A percentile compares a stretch with the other conserved stretches of the same genome.
These are phyloP conservation scores for Peronospora tabacina DNA, from an alignment of 352 stramenopile species.

Conservation along the genomic window DNA sequence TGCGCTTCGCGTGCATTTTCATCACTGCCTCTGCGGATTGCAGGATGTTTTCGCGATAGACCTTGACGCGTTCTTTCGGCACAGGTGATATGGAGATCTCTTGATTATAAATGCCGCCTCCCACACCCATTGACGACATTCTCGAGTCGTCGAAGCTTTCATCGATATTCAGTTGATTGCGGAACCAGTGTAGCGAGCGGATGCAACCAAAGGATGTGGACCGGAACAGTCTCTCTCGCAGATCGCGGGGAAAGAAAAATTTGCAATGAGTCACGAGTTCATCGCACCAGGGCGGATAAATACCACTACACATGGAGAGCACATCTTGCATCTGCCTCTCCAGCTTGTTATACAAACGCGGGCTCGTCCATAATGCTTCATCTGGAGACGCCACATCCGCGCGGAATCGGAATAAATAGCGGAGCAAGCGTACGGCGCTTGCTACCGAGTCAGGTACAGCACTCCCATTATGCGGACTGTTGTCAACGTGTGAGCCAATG, in stretches of 20 bases:
- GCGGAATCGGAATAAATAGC: constrained; percentile 50
- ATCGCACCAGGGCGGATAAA: constrained; percentile 78
- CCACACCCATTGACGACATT: constrained; percentile 16
- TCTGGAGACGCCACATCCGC: constrained; percentile 18
- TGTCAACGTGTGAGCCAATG: constrained; percentile 7
- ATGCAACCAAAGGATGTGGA: constrained; percentile 76
- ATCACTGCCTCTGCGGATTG: constrained; percentile 70
- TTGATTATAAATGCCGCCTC: constrained; percentile 55
- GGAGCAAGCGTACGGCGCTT: constrained; percentile 47
- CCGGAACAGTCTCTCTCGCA: constrained; percentile 66
- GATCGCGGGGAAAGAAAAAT: constrained; percentile 72
- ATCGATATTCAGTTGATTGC: constrained; percentile 56
- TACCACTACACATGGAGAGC: constrained; percentile 72
- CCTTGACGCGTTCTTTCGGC: constrained; percentile 82
- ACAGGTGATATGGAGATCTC: constrained; percentile 79
- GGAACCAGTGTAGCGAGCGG: constrained; percentile 76
- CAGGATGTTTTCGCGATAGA: constrained; percentile 67
- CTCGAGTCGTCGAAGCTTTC: constrained; percentile 18
- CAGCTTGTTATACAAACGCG: constrained; percentile 73
- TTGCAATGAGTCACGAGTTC: constrained; percentile 63
- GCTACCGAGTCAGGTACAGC: constrained; percentile 29
- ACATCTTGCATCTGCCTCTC: constrained; percentile 75
- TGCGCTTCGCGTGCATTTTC: constrained; percentile 81
- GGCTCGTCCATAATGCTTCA: constrained; percentile 57
- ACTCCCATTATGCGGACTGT: constrained; percentile 4